Evolutionary conservation across 1,284 basidiomycete species (phyloP).

Genomic region (Caloboletus firmus): DNA sequence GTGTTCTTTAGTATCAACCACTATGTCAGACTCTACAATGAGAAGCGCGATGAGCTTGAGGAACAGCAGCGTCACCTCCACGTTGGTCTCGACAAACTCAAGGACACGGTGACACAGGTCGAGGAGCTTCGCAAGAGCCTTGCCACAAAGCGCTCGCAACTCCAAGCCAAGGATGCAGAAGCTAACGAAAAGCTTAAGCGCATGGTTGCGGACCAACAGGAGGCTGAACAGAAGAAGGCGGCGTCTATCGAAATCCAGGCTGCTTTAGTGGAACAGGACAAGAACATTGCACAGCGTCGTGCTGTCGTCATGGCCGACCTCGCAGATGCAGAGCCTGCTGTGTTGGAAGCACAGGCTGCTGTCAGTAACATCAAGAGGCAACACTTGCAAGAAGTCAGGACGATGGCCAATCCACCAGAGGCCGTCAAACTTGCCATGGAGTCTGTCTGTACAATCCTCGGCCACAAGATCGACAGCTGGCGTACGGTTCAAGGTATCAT

Average conservation of each 20-base stretch:
- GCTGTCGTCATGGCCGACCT: conserved; percentile 93
- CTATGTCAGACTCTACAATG: conserved; percentile 93
- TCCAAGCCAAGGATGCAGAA: conserved; percentile 91
- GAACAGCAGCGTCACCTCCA: conserved; percentile 99
- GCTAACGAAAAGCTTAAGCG: conserved; percentile 97
- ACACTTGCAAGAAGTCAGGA: conserved; percentile 95
- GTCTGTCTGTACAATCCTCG: conserved; percentile 96
- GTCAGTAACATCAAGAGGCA: conserved; percentile 98
- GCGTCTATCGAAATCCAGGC: conserved; percentile 97
- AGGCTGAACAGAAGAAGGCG: conserved; percentile 97
- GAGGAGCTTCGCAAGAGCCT: conserved; percentile 95
- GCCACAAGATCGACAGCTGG: conserved; percentile 97
- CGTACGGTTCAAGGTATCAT: conserved; percentile 95
- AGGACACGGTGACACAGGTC: conserved; percentile 93
- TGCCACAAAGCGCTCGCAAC: conserved; percentile 89
- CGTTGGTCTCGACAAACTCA: conserved; percentile 96
- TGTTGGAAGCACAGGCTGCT: conserved; percentile 90
- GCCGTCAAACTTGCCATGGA: conserved; percentile 99
- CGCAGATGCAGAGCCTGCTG: conserved; percentile 97
- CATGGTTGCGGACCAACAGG: conserved; percentile 98
- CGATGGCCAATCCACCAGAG: conserved; percentile 98
- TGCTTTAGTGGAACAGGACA: conserved; percentile 89
- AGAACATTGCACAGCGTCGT: conserved; percentile 84
- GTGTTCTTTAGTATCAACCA: conserved; percentile 79
- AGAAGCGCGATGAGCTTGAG: conserved; percentile 98